These are phyloP conservation scores for Plicaturopsis crispa DNA, from an alignment of 768 basidiomycete genomes.

Conservation along the genomic window DNA sequence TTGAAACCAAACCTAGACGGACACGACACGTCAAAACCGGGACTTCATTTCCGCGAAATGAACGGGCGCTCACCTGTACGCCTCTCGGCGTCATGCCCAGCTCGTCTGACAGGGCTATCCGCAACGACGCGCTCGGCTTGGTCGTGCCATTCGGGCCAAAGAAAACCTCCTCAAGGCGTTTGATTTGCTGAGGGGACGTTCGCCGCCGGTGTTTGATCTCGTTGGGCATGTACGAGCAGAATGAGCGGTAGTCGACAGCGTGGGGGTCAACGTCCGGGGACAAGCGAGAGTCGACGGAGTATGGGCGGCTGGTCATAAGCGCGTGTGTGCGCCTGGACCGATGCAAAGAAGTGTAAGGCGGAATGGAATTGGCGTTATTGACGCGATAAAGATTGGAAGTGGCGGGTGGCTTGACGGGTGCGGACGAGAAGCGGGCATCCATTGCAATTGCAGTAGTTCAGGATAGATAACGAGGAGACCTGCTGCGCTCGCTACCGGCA, in stretches of 20 bases:
- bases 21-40: constrained; percentile 13
- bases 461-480: too few relatives aligned
- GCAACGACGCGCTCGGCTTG: constrained; percentile 78
- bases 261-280: constrained; percentile 39
- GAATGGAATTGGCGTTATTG: constrained; percentile 20
- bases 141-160: constrained; percentile 77
- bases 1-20: constrained; percentile 79
- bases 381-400: constrained; percentile 18
- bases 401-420: constrained; percentile 2
- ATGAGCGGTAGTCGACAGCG: constrained; percentile 72
- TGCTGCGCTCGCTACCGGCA: too few relatives aligned
- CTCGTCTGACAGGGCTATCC: constrained; percentile 74
- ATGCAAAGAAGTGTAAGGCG: constrained; percentile 28
- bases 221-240: constrained; percentile 84
- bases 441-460: too few relatives aligned
- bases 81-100: constrained; percentile 90
- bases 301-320: constrained; percentile 11
- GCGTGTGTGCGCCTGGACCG: constrained; percentile 14
- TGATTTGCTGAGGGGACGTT: constrained; percentile 83
- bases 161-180: constrained; percentile 84
- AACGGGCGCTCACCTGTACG: constrained; percentile 67
- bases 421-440: too few relatives aligned
- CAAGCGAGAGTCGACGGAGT: constrained; percentile 13
- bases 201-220: constrained; percentile 93
- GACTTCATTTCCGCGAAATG: too few relatives aligned